Evolutionary conservation across 352 stramenopile species (phyloP).

Genomic region (Globisporangium cylindrosporum): DNA sequence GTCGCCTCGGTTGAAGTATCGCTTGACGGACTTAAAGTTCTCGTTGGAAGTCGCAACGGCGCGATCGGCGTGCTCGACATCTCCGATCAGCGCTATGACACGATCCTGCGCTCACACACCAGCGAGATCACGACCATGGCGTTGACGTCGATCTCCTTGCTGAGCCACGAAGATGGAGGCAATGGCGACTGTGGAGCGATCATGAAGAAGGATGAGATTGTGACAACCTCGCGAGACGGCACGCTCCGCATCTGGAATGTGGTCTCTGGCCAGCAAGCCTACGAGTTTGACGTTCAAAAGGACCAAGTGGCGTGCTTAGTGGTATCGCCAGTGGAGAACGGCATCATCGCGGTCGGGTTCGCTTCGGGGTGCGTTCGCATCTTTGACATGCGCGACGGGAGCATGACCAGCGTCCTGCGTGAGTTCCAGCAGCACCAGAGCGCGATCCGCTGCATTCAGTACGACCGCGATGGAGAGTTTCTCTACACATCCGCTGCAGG

Average conservation of each 20-base stretch:
- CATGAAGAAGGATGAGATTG: slow-evolving; percentile 32
- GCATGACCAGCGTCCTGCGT: slow-evolving; percentile 34
- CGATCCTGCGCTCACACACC: slow-evolving; percentile 75
- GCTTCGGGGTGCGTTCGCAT: slow-evolving; percentile 77
- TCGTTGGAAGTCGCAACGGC: slow-evolving; percentile 69
- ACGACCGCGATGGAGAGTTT: slow-evolving; percentile 35
- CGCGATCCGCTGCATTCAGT: slow-evolving; percentile 52
- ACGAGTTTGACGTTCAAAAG: slow-evolving; percentile 80
- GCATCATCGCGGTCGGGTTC: slow-evolving; percentile 75
- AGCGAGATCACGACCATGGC: slow-evolving; percentile 43
- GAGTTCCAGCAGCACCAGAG: slow-evolving; percentile 87
- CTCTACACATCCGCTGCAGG: slow-evolving; percentile 52
- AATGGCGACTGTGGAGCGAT: neutral
- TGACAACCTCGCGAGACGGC: slow-evolving; percentile 67
- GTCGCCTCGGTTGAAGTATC: slow-evolving; percentile 73
- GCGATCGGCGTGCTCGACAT: slow-evolving; percentile 87
- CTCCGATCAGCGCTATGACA: slow-evolving; percentile 74
- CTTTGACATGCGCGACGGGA: slow-evolving; percentile 59
- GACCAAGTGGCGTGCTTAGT: slow-evolving; percentile 61
- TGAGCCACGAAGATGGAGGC: neutral
- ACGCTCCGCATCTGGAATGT: slow-evolving; percentile 87
- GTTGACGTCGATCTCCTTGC: slow-evolving; percentile 12
- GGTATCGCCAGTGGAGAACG: slow-evolving; percentile 33
- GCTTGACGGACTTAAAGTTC: slow-evolving; percentile 71
- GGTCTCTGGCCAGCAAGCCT: slow-evolving; percentile 55